phyloP scores from a whole-genome alignment of 768 basidiomycete species.

The Boletus reticulatus region DNA sequence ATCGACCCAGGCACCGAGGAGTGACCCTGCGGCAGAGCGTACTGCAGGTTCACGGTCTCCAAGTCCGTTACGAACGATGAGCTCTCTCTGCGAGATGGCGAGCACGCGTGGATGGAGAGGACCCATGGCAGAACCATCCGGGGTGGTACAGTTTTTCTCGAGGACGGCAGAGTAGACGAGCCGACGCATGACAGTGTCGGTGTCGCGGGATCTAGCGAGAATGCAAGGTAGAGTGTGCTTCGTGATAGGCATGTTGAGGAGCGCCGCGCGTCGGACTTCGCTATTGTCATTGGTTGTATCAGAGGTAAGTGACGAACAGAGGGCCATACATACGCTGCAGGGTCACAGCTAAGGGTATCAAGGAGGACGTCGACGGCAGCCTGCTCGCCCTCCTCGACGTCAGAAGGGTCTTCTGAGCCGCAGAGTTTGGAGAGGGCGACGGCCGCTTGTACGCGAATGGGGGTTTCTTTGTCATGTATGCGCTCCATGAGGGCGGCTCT shows the following conservation, averaged over 20 bases:
- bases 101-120: constrained; percentile 64
- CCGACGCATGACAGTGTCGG: constrained; percentile 71
- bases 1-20: constrained; percentile 79
- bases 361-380: constrained; percentile 60
- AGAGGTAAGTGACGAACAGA: not conserved
- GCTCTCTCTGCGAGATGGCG: constrained; percentile 69
- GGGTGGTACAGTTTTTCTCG: constrained; percentile 36
- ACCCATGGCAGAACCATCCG: constrained; percentile 41
- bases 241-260: constrained; percentile 67
- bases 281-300: constrained; percentile 36
- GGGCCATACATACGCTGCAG: constrained; percentile 60
- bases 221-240: constrained; percentile 58
- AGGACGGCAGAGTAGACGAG: constrained; percentile 66
- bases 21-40: constrained; percentile 63
- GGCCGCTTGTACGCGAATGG: constrained; percentile 76
- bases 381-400: constrained; percentile 45
- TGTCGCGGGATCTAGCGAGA: constrained; percentile 76
- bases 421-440: constrained; percentile 77
- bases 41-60: constrained; percentile 82
- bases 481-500: constrained; percentile 67
- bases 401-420: constrained; percentile 61
- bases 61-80: constrained; percentile 77
- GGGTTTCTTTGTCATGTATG: constrained; percentile 72
- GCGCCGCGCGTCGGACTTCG: constrained; percentile 81
- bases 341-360: constrained; percentile 67